Percentiles rank a stretch among this genome's conserved stretches.
These are phyloP conservation scores for Mycena kentingensis DNA, from an alignment of 768 basidiomycete genomes.

Conservation along the genomic window DNA sequence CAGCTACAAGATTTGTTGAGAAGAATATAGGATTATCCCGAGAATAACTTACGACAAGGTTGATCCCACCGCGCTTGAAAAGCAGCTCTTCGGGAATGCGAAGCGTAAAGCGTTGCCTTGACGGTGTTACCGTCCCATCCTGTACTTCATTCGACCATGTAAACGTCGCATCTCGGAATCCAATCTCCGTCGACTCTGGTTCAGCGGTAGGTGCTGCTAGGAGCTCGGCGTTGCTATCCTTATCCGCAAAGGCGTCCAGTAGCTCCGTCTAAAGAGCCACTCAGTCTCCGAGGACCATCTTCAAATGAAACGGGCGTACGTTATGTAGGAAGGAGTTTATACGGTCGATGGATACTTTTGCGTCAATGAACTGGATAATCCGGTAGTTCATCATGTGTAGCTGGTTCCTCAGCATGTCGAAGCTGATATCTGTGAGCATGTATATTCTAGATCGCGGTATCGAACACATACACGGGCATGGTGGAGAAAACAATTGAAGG, in stretches of 20 bases:
- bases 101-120: slow-evolving; percentile 50
- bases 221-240: no score
- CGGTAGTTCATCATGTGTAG: slow-evolving; percentile 42
- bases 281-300: slow-evolving; percentile 13
- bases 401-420: slow-evolving; percentile 61
- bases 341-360: slow-evolving; percentile 69
- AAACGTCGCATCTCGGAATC: slow-evolving; percentile 57
- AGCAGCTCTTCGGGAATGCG: slow-evolving; percentile 51
- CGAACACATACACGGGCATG: slow-evolving; percentile 59
- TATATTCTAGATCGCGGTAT: no score
- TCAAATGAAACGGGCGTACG: slow-evolving; percentile 23
- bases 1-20: slow-evolving; percentile 24
- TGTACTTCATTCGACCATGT: slow-evolving; percentile 48
- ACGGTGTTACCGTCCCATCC: slow-evolving; percentile 35
- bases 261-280: slow-evolving; percentile 41
- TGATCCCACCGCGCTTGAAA: slow-evolving; percentile 56
- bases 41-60: slow-evolving; percentile 61
- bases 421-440: no score
- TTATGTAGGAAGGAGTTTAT: slow-evolving; percentile 44
- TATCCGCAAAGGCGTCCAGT: no score
- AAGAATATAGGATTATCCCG: slow-evolving; percentile 22
- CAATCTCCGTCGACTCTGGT: slow-evolving; percentile 35
- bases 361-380: slow-evolving; percentile 33
- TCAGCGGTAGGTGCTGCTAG: slow-evolving; percentile 23
- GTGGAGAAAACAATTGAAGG: slow-evolving; percentile 50